These are phyloP conservation scores for Wallemia mellicola DNA, from an alignment of 1,284 basidiomycete genomes.

Conservation along the genomic window DNA sequence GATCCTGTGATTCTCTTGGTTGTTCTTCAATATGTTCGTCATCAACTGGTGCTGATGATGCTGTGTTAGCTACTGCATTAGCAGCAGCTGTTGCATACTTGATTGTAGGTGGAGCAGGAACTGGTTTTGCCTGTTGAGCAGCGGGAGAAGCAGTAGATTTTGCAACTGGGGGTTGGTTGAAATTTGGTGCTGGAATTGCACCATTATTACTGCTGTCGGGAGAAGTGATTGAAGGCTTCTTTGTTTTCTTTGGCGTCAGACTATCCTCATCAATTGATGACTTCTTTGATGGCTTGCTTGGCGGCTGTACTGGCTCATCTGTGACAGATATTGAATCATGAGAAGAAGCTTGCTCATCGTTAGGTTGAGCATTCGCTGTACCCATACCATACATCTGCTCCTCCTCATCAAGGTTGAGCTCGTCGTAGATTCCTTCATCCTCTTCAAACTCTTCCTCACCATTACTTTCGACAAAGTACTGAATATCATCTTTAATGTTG, in stretches of 20 bases:
- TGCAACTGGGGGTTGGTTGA: constrained; percentile 38
- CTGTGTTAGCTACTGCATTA: constrained; percentile 27
- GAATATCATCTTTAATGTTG: constrained; percentile 71
- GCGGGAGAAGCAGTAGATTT: constrained; percentile 12
- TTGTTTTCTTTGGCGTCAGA: constrained; percentile 5
- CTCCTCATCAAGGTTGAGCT: constrained; percentile 82
- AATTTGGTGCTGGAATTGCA: constrained; percentile 37
- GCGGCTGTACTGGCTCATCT: constrained; percentile 10
- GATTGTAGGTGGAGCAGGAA: constrained; percentile 34
- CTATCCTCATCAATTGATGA: not conserved
- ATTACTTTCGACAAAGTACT: constrained; percentile 90
- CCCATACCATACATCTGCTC: constrained; percentile 62
- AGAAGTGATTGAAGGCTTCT: constrained; percentile 9
- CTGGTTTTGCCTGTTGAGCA: constrained; percentile 20
- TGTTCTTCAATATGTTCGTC: not conserved
- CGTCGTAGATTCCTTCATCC: constrained; percentile 92
- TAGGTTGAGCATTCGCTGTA: constrained; percentile 14
- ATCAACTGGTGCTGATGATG: constrained; percentile 3
- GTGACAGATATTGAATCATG: constrained; percentile 19
- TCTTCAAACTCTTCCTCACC: constrained; percentile 95
- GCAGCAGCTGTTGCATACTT: constrained; percentile 75
- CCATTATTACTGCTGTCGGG: constrained; percentile 2
- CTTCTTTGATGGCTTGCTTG: constrained; percentile 2
- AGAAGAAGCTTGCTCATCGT: constrained; percentile 29
- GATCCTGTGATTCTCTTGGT: no score